A percentile compares a stretch with the other conserved stretches of the same genome.
These are phyloP conservation scores for Tarenaya hassleriana DNA, from an alignment of 345 rosid genomes.

Conservation along the genomic window DNA sequence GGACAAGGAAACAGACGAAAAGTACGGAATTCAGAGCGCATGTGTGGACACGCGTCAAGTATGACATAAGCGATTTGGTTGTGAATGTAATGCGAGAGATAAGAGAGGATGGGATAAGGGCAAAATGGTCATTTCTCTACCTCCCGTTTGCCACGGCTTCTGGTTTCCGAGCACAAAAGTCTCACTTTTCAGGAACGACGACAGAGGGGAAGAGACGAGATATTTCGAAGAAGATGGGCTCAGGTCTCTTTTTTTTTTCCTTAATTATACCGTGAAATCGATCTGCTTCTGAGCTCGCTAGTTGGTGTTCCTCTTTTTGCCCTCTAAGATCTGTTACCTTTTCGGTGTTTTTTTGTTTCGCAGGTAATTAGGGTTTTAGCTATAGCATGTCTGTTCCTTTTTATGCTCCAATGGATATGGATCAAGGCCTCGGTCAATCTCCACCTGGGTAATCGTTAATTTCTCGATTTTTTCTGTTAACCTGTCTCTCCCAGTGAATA, in stretches of 20 bases:
- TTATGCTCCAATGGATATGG: conserved; percentile 7
- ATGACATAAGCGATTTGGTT: too few relatives aligned
- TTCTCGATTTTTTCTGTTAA: background rate
- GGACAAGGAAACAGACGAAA: too few relatives aligned
- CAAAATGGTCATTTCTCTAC: too few relatives aligned
- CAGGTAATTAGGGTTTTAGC: conserved; percentile 24
- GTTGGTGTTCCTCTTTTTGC: conserved; percentile 6
- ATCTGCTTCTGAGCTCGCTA: background rate
- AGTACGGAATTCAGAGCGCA: too few relatives aligned
- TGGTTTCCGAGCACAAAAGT: too few relatives aligned
- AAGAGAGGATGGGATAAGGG: too few relatives aligned
- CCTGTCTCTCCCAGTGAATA: background rate
- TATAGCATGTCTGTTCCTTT: background rate
- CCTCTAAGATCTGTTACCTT: background rate
- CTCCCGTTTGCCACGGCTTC: too few relatives aligned
- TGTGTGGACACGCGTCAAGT: too few relatives aligned
- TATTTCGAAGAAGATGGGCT: conserved; percentile 2
- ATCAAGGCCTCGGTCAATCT: conserved; percentile 22
- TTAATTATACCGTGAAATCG: background rate
- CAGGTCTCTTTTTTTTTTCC: too few relatives aligned
- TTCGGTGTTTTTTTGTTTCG: background rate
- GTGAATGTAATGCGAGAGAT: too few relatives aligned
- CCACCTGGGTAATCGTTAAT: conserved; percentile 14
- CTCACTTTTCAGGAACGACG: too few relatives aligned
- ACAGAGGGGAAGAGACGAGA: background rate